Conservation (phyloP, 805 yeast genomes). For the Zygosaccharomyces bisporus region DNA sequence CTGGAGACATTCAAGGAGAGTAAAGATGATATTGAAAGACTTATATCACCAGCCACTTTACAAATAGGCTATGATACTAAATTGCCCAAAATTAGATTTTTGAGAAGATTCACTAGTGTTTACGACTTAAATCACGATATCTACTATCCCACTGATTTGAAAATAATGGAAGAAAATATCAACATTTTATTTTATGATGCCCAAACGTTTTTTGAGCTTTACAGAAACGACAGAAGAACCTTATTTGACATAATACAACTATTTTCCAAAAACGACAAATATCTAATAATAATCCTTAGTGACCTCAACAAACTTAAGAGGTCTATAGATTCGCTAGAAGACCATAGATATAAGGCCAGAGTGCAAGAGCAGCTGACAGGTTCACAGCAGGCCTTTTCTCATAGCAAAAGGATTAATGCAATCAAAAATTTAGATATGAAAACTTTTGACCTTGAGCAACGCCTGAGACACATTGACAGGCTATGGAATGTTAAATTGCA, state of each 20-base stretch:
- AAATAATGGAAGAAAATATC: conserved; percentile 42
- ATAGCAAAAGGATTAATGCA: conserved; percentile 12
- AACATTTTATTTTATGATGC: conserved; percentile 47
- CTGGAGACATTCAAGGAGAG: conserved; percentile 31
- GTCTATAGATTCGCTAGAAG: conserved; percentile 43
- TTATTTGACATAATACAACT: conserved; percentile 26
- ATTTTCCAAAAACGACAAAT: conserved; percentile 25
- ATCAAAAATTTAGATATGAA: conserved; percentile 18
- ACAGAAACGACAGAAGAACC: conserved; percentile 30
- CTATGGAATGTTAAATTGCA: conserved; percentile 47
- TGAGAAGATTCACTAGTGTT: conserved; percentile 44
- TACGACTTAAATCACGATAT: conserved; percentile 49
- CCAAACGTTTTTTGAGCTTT: conserved; percentile 39
- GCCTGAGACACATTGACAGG: conserved; percentile 46
- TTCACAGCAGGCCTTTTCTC: conserved; percentile 9
- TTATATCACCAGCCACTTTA: conserved; percentile 27
- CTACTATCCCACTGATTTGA: conserved; percentile 50
- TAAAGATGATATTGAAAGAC: conserved; percentile 19
- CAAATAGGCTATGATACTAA: conserved; percentile 22
- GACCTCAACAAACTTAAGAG: conserved; percentile 47
- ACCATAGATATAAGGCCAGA: conserved; percentile 42
- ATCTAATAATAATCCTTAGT: conserved; percentile 44
- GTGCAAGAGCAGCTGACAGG: conserved; percentile 34
- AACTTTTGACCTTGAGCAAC: conserved; percentile 38
- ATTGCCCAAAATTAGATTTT: conserved; percentile 50